phyloP scores from a whole-genome alignment of 2,329 filamentous ascomycete genomes.

The Venturia asperata region DNA sequence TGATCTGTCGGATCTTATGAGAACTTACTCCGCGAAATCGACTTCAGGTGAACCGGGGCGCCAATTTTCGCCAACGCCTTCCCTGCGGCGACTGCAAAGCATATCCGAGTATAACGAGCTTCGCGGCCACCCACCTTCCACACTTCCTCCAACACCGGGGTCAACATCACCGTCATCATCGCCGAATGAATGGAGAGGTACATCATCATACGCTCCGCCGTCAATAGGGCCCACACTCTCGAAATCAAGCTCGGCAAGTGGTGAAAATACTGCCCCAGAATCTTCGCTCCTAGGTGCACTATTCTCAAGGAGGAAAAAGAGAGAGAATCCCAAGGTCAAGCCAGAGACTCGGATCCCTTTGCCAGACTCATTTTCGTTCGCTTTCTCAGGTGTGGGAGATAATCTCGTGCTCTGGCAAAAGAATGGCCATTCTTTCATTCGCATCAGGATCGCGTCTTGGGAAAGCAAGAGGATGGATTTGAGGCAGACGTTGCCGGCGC shows the following conservation, averaged over 20 bases:
- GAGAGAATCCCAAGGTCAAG: not conserved
- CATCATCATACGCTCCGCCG: not conserved
- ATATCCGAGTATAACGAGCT: constrained; percentile 4
- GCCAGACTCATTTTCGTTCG: not conserved
- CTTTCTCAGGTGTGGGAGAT: not conserved
- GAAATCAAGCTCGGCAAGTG: not conserved
- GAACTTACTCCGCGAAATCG: not conserved
- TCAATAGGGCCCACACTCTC: not conserved
- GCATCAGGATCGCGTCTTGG: not conserved
- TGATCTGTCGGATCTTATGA: not conserved
- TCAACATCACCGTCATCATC: not conserved
- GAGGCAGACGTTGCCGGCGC: not conserved
- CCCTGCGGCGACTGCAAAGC: not conserved
- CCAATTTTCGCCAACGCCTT: constrained; percentile 1
- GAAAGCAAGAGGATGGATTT: constrained; percentile 2
- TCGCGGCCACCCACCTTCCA: not conserved
- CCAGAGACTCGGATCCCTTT: not conserved
- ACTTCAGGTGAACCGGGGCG: not conserved
- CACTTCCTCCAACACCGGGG: not conserved
- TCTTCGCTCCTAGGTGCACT: not conserved
- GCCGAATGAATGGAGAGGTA: not conserved
- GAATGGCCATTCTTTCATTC: constrained; percentile 10
- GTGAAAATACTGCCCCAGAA: not conserved
- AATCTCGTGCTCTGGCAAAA: constrained; percentile 8
- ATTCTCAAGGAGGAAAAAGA: constrained; percentile 9